Evolutionary conservation across 2,329 filamentous ascomycete species (phyloP).

Genomic region (Hypoxylon sp.): DNA sequence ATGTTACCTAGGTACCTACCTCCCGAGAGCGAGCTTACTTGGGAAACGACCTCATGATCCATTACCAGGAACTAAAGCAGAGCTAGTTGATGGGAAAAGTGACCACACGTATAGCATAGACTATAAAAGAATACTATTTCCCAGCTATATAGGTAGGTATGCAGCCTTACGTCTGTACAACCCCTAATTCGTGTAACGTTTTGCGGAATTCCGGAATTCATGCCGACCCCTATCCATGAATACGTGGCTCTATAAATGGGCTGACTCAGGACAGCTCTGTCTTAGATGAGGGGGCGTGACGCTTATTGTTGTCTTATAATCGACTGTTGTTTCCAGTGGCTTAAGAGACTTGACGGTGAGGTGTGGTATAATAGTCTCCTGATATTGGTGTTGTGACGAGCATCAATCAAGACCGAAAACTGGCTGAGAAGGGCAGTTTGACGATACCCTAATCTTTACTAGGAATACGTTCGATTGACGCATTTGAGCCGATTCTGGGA

Average conservation of each 20-base stretch:
- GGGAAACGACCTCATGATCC: neutral
- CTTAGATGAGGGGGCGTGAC: neutral
- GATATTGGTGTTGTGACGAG: constrained; percentile 1
- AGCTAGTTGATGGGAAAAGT: neutral
- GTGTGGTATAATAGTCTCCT: neutral
- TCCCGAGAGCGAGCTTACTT: neutral
- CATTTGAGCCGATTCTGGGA: neutral
- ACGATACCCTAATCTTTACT: neutral
- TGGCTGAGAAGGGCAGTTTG: neutral
- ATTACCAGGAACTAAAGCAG: neutral
- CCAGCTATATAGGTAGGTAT: neutral
- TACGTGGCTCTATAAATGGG: neutral
- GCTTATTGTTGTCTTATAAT: constrained; percentile 5
- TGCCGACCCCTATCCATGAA: neutral
- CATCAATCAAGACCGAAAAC: neutral
- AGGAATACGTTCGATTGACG: constrained; percentile 1
- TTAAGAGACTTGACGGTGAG: neutral
- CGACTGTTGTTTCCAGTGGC: neutral
- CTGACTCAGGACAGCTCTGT: constrained; percentile 8
- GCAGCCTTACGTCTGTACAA: constrained; percentile 2
- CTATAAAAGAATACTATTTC: neutral
- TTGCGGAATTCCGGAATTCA: constrained; percentile 3
- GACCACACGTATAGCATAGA: constrained; percentile 1
- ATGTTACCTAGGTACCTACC: neutral
- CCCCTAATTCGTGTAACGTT: neutral